Evolutionary conservation across 768 basidiomycete genomes (phyloP).

Genomic region (Pulveroboletus ravenelii): DNA sequence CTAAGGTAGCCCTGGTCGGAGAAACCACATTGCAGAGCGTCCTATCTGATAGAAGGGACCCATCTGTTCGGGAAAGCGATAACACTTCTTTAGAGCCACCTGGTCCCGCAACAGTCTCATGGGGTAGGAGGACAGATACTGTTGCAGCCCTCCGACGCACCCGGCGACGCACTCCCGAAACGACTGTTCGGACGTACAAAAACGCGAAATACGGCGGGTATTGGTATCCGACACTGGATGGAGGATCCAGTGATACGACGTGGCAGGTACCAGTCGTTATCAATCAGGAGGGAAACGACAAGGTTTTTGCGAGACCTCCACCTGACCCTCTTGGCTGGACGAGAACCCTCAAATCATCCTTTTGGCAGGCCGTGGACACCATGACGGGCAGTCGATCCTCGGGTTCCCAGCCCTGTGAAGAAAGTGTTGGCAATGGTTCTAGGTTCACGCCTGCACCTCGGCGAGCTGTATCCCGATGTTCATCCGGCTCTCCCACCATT

Average conservation of each 20-base stretch:
- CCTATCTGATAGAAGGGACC: neutral
- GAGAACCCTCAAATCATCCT: conserved; percentile 37
- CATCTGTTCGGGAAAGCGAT: conserved; percentile 1
- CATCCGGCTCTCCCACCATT: neutral
- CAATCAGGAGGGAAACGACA: neutral
- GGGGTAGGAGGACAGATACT: conserved; percentile 28
- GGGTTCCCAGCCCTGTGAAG: neutral
- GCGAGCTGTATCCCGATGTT: conserved; percentile 13
- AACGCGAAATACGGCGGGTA: conserved; percentile 13
- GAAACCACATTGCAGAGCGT: neutral
- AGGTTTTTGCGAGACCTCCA: neutral
- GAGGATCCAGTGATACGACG: neutral
- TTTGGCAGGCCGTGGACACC: conserved; percentile 46
- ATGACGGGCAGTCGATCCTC: conserved; percentile 41
- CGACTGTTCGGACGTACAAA: conserved; percentile 4
- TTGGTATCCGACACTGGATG: conserved; percentile 6
- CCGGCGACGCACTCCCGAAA: conserved; percentile 4
- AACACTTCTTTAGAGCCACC: conserved; percentile 11
- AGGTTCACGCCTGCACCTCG: conserved; percentile 21
- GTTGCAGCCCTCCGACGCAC: conserved; percentile 19
- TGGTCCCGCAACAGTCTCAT: conserved; percentile 20
- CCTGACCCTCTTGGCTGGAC: conserved; percentile 37
- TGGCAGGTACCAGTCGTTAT: neutral
- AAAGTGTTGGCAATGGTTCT: conserved; percentile 7
- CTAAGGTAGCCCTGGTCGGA: neutral